phyloP scores from a whole-genome alignment of 148 eudicot species.

The Pharnaceum exiguum region DNA sequence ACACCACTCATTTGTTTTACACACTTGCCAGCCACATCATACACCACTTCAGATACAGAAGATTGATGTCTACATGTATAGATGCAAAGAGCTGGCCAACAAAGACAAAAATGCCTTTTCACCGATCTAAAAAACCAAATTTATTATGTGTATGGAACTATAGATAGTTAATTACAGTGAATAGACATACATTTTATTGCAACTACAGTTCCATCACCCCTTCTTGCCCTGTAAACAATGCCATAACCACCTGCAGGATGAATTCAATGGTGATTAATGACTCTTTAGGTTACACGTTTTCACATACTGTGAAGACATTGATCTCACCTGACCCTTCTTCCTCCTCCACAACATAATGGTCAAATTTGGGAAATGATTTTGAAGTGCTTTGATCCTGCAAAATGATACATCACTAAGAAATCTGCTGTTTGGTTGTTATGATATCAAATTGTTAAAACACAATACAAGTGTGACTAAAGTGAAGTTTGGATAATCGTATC shows the following conservation, averaged over 20 bases:
- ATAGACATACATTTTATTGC: slow-evolving; percentile 79
- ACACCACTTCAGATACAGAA: too few relatives aligned
- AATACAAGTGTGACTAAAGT: not conserved
- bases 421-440: not conserved
- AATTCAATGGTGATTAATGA: slow-evolving; percentile 3
- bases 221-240: slow-evolving; percentile 83
- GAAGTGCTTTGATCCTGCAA: slow-evolving; percentile 38
- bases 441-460: not conserved
- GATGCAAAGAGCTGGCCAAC: too few relatives aligned
- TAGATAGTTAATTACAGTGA: not conserved
- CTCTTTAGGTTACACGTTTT: not conserved
- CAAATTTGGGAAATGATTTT: slow-evolving; percentile 58
- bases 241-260: slow-evolving; percentile 91
- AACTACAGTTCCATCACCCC: slow-evolving; percentile 62
- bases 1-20: too few relatives aligned
- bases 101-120: too few relatives aligned
- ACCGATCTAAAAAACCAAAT: not conserved
- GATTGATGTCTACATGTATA: too few relatives aligned
- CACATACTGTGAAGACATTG: not conserved
- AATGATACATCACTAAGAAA: slow-evolving; percentile 7
- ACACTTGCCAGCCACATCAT: too few relatives aligned
- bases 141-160: not conserved
- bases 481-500: too few relatives aligned
- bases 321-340: slow-evolving; percentile 95
- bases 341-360: slow-evolving; percentile 60